Evolutionary conservation across 1,139 yeast species (phyloP).

Genomic region (Meyerozyma athensensis): DNA sequence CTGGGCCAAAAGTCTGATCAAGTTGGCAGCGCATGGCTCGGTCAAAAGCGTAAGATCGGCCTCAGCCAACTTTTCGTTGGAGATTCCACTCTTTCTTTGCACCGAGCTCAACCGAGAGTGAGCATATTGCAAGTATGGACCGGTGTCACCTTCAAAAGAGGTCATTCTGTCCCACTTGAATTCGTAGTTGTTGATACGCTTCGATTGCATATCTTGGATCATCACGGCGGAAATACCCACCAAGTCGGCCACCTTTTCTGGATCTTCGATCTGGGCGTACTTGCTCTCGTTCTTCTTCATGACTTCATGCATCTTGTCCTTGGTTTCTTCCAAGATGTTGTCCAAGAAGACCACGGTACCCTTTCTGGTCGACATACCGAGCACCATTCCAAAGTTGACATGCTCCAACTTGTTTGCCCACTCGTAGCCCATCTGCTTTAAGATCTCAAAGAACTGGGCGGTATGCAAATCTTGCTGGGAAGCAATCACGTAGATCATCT

Average conservation of each 20-base stretch:
- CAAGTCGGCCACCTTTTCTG: slow-evolving; percentile 92
- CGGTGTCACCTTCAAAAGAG: slow-evolving; percentile 98
- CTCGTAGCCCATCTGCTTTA: slow-evolving; percentile 85
- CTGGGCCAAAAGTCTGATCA: slow-evolving; percentile 77
- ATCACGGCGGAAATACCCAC: slow-evolving; percentile 96
- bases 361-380: slow-evolving; percentile 97
- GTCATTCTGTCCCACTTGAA: slow-evolving; percentile 99
- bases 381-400: slow-evolving; percentile 95
- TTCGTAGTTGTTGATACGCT: slow-evolving; percentile 92
- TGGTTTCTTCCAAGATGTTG: slow-evolving; percentile 89
- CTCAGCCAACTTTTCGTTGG: slow-evolving; percentile 39
- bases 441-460: slow-evolving; percentile 91
- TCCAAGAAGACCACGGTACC: slow-evolving; percentile 98
- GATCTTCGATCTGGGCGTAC: slow-evolving; percentile 90
- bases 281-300: slow-evolving; percentile 91
- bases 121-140: slow-evolving; percentile 97
- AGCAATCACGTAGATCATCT: slow-evolving; percentile 95
- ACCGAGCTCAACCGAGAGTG: slow-evolving; percentile 96
- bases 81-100: slow-evolving; percentile 71
- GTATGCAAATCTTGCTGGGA: slow-evolving; percentile 92
- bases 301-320: slow-evolving; percentile 93
- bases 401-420: slow-evolving; percentile 83
- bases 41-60: slow-evolving; percentile 72
- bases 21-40: slow-evolving; percentile 69
- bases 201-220: slow-evolving; percentile 99